A percentile compares a stretch with the other conserved stretches of the same genome.
phyloP scores from a whole-genome alignment of 148 eudicot species.

The Vaccinium corymbosum region DNA sequence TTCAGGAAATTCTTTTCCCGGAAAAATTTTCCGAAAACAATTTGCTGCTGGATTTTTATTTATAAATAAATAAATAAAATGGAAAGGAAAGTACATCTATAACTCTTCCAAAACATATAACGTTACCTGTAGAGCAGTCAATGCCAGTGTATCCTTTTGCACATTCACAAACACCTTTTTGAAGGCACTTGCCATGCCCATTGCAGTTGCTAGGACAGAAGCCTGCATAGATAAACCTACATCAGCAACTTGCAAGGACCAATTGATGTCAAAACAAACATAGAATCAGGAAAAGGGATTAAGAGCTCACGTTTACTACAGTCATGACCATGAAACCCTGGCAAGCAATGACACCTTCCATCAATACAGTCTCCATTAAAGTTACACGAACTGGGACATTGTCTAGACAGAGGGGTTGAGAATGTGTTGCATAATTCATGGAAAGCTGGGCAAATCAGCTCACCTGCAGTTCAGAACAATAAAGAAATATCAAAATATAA shows the following conservation, averaged over 20 bases:
- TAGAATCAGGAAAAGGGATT: background rate
- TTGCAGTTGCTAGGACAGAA: constrained; percentile 75
- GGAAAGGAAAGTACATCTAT: too few species aligned
- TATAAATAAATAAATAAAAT: too few species aligned
- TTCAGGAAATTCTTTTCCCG: background rate
- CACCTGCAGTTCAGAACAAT: constrained; percentile 47
- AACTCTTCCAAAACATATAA: background rate
- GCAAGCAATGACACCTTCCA: constrained; percentile 81
- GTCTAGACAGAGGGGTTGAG: constrained; percentile 43
- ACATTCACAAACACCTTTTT: constrained; percentile 70
- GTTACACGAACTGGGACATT: constrained; percentile 78
- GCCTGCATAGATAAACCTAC: constrained; percentile 40
- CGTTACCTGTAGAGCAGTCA: constrained; percentile 92
- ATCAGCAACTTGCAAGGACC: constrained; percentile 7
- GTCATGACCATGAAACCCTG: constrained; percentile 78
- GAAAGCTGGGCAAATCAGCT: constrained; percentile 82
- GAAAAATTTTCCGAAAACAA: background rate
- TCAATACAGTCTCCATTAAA: constrained; percentile 86
- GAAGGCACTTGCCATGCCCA: constrained; percentile 75
- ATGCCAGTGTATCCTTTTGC: constrained; percentile 73
- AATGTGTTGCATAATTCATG: constrained; percentile 69
- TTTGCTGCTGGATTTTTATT: background rate
- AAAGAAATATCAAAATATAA: background rate
- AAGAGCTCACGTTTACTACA: constrained; percentile 75
- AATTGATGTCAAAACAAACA: background rate